Conservation (phyloP, 257 asterid species). For the Solanum chilense region DNA sequence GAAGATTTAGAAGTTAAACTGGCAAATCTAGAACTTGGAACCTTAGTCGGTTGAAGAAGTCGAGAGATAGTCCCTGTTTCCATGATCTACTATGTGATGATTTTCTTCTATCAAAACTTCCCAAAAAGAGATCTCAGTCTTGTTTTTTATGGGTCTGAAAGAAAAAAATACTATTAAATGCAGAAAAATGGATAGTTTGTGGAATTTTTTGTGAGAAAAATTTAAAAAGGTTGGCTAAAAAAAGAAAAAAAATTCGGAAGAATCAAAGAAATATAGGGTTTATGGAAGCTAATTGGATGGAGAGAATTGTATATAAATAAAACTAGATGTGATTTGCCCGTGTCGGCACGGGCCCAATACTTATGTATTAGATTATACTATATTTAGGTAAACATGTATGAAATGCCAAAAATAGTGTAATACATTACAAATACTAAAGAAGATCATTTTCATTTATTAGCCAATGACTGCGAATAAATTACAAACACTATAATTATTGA, state of each 20-base stretch:
- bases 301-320: background rate
- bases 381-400: too few species aligned
- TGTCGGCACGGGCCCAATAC: too few species aligned
- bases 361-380: too few species aligned
- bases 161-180: too few species aligned
- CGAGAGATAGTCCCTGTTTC: slow-evolving; percentile 47
- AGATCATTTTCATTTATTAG: too few species aligned
- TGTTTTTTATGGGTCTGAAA: background rate
- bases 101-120: background rate
- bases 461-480: too few species aligned
- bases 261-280: background rate
- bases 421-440: too few species aligned
- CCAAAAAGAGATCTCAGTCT: background rate
- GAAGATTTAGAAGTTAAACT: background rate
- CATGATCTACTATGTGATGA: slow-evolving; percentile 17
- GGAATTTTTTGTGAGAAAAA: too few species aligned
- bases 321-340: too few species aligned
- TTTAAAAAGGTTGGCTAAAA: background rate
- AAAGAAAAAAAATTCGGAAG: background rate
- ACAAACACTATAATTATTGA: too few species aligned
- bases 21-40: background rate
- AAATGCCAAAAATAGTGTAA: too few species aligned
- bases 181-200: too few species aligned
- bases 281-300: background rate
- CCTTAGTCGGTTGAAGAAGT: slow-evolving; percentile 18